phyloP scores from a whole-genome alignment of 495 filamentous ascomycete genomes.

The Aspergillus bertholletiae region DNA sequence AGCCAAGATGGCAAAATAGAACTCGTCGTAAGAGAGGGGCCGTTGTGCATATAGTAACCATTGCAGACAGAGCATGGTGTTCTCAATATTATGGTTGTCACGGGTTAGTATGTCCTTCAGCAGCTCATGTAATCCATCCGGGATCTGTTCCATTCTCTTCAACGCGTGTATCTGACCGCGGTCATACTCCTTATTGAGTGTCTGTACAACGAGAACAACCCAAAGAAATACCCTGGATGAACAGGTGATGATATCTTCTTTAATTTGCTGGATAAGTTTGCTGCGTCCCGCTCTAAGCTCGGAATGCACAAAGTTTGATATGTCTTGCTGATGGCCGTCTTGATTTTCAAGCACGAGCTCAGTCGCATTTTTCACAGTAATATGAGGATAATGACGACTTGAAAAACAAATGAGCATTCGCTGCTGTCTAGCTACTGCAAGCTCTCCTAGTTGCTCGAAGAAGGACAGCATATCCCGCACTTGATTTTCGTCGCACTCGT shows the following conservation, averaged over 20 bases:
- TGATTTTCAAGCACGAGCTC: slow-evolving; percentile 25
- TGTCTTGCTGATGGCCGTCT: slow-evolving; percentile 22
- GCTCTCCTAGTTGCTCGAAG: slow-evolving; percentile 29
- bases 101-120: slow-evolving; percentile 35
- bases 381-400: slow-evolving; percentile 48
- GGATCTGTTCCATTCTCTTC: slow-evolving; percentile 29
- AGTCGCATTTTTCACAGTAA: slow-evolving; percentile 30
- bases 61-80: slow-evolving; percentile 28
- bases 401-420: slow-evolving; percentile 36
- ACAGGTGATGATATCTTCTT: slow-evolving; percentile 27
- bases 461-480: slow-evolving; percentile 31
- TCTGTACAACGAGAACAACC: slow-evolving; percentile 42
- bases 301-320: slow-evolving; percentile 18
- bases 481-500: slow-evolving; percentile 34
- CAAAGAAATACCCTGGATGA: slow-evolving; percentile 46
- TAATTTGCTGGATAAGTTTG: slow-evolving; percentile 12
- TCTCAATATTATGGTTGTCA: slow-evolving; percentile 18
- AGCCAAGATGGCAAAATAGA: slow-evolving; percentile 30
- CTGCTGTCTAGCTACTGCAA: slow-evolving; percentile 1
- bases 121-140: slow-evolving; percentile 27
- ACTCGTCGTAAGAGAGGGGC: slow-evolving; percentile 24
- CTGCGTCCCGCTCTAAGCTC: slow-evolving; percentile 20
- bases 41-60: slow-evolving; percentile 33
- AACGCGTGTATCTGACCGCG: slow-evolving; percentile 16
- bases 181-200: slow-evolving; percentile 36